Percentiles rank a stretch among this genome's conserved stretches.
These are phyloP conservation scores for Paragyromitra xinjiangensis DNA, from an alignment of 495 filamentous ascomycete genomes.

Conservation along the genomic window DNA sequence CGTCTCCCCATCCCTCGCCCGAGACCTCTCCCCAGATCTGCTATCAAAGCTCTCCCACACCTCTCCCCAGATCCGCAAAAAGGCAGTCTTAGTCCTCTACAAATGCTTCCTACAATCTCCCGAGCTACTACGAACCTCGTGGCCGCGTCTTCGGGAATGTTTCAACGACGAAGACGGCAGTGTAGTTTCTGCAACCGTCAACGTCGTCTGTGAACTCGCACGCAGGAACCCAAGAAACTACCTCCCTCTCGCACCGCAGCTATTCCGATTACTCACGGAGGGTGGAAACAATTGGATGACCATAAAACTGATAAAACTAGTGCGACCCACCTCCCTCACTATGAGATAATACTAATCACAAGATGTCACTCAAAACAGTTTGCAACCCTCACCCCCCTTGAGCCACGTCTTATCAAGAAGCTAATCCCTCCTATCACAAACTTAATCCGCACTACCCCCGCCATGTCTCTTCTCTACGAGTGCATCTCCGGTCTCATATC, in stretches of 20 bases:
- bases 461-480: constrained; percentile 96
- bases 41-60: constrained; percentile 86
- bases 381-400: constrained; percentile 90
- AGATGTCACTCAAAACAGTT: constrained; percentile 67
- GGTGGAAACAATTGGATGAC: constrained; percentile 99
- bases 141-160: constrained; percentile 95
- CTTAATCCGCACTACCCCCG: constrained; percentile 90
- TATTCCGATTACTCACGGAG: constrained; percentile 92
- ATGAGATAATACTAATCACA: constrained; percentile 20
- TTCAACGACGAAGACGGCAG: constrained; percentile 92
- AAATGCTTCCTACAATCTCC: constrained; percentile 91
- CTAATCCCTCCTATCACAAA: constrained; percentile 92
- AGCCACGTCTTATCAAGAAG: constrained; percentile 89
- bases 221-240: constrained; percentile 95
- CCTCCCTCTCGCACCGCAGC: constrained; percentile 84
- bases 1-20: constrained; percentile 86
- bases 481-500: constrained; percentile 99
- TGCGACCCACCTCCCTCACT: constrained; percentile 59
- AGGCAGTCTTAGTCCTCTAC: constrained; percentile 92
- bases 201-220: constrained; percentile 94
- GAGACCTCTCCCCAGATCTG: constrained; percentile 85
- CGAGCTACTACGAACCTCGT: constrained; percentile 87
- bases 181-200: constrained; percentile 93
- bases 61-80: constrained; percentile 84
- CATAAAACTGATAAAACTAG: constrained; percentile 97